These are phyloP conservation scores for Saccharomycopsis babjevae DNA, from an alignment of 805 yeast genomes.

Conservation along the genomic window DNA sequence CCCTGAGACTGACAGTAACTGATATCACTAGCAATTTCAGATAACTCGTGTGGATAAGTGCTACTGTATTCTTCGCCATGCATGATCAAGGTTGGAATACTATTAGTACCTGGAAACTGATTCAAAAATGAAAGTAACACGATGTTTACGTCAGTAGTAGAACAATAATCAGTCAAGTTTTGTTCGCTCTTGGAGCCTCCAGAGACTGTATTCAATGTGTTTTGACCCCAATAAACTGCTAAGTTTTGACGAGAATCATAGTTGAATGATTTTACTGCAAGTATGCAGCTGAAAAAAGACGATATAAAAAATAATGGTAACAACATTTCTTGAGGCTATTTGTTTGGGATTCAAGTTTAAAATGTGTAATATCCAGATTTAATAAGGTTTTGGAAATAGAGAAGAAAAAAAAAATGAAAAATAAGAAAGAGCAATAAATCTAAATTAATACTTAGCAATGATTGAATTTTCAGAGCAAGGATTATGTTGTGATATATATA, in stretches of 20 bases:
- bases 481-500: background rate
- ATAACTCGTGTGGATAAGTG: constrained; percentile 7
- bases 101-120: constrained; percentile 38
- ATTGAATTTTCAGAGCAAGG: background rate
- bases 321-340: background rate
- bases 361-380: too few relatives aligned
- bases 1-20: constrained; percentile 50
- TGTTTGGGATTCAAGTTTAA: background rate
- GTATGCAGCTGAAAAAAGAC: background rate
- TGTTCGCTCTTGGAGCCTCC: constrained; percentile 32
- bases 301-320: background rate
- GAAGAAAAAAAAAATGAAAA: background rate
- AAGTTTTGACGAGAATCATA: constrained; percentile 42
- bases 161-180: constrained; percentile 50
- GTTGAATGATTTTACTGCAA: constrained; percentile 23
- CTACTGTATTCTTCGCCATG: constrained; percentile 24
- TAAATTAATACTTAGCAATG: background rate
- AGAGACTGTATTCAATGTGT: constrained; percentile 45
- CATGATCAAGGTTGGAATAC: constrained; percentile 34
- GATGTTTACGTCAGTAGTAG: constrained; percentile 57
- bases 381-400: too few relatives aligned
- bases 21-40: constrained; percentile 43
- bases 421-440: background rate
- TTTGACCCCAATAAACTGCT: constrained; percentile 87
- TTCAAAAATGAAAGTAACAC: constrained; percentile 61